Conservation (phyloP, 441 rosid species). For the Omphalea diandra region DNA sequence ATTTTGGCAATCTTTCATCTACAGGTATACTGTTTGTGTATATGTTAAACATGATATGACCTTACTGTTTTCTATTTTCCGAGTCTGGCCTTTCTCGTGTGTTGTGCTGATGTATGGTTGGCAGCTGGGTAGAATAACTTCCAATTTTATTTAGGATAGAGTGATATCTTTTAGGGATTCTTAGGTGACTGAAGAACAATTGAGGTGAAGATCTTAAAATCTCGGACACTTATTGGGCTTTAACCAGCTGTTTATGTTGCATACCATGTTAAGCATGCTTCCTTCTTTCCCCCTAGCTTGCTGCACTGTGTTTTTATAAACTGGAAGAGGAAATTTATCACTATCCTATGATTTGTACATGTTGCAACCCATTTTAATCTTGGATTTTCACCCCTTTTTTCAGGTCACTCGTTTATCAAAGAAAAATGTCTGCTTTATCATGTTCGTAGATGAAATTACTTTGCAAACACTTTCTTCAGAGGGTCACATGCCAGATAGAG, state of each 20-base stretch:
- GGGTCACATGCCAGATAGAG: slow-evolving; percentile 71
- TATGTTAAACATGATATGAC: too few relatives aligned
- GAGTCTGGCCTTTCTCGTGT: not conserved
- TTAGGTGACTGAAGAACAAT: not conserved
- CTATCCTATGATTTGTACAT: not conserved
- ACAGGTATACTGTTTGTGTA: not conserved
- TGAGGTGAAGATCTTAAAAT: not conserved
- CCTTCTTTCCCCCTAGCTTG: not conserved
- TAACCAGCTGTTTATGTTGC: not conserved
- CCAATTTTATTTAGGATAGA: not conserved
- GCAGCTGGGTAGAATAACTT: too few relatives aligned
- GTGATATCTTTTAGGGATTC: not conserved
- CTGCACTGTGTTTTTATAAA: not conserved
- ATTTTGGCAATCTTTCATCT: not conserved
- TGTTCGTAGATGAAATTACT: slow-evolving; percentile 88
- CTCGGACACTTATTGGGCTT: not conserved
- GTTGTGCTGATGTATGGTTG: not conserved
- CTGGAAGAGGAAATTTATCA: not conserved
- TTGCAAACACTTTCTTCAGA: slow-evolving; percentile 73
- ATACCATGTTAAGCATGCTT: not conserved
- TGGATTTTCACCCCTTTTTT: slow-evolving; percentile 24
- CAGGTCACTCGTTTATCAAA: slow-evolving; percentile 87
- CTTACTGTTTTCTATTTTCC: not conserved
- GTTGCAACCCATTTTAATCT: not conserved
- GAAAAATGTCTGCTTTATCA: slow-evolving; percentile 96